Evolutionary conservation across 2,329 filamentous ascomycete genomes (phyloP).

Genomic region (Cladophialophora psammophila): DNA sequence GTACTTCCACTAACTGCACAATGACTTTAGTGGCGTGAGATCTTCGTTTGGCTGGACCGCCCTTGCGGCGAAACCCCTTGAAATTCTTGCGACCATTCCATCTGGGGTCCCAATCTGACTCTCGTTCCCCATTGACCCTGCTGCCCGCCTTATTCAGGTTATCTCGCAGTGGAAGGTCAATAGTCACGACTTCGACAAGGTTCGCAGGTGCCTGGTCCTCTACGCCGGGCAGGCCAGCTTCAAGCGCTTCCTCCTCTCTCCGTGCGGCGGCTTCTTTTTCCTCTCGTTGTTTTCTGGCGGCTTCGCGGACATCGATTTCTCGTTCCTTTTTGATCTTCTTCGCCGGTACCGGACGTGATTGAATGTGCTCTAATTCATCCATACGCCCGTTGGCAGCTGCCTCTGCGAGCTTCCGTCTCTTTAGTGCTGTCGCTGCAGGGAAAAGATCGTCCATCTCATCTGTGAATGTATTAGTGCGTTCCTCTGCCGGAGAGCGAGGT

Average conservation of each 20-base stretch:
- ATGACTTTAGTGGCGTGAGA: constrained; percentile 61
- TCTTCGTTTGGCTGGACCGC: constrained; percentile 50
- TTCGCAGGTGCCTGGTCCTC: constrained; percentile 67
- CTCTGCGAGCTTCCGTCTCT: constrained; percentile 72
- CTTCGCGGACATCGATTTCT: constrained; percentile 73
- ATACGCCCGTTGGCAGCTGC: constrained; percentile 53
- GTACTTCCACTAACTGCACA: constrained; percentile 74
- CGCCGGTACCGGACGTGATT: constrained; percentile 43
- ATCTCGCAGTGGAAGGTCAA: constrained; percentile 63
- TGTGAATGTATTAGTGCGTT: constrained; percentile 46
- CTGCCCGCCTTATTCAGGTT: constrained; percentile 42
- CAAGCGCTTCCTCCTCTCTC: constrained; percentile 53
- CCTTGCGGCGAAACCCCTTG: constrained; percentile 78
- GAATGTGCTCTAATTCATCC: constrained; percentile 29
- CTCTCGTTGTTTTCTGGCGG: constrained; percentile 63
- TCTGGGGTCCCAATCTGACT: constrained; percentile 78
- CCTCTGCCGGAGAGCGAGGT: constrained; percentile 42
- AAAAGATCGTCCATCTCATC: constrained; percentile 75
- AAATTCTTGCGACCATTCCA: constrained; percentile 98
- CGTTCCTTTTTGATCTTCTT: constrained; percentile 56
- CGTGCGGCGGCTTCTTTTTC: constrained; percentile 70
- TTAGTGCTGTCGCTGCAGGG: constrained; percentile 78
- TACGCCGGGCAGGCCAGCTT: constrained; percentile 70
- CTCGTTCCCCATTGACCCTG: constrained; percentile 45
- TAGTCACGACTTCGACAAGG: constrained; percentile 77